Evolutionary conservation across 768 basidiomycete genomes (phyloP).

Genomic region (Collybia sp.): DNA sequence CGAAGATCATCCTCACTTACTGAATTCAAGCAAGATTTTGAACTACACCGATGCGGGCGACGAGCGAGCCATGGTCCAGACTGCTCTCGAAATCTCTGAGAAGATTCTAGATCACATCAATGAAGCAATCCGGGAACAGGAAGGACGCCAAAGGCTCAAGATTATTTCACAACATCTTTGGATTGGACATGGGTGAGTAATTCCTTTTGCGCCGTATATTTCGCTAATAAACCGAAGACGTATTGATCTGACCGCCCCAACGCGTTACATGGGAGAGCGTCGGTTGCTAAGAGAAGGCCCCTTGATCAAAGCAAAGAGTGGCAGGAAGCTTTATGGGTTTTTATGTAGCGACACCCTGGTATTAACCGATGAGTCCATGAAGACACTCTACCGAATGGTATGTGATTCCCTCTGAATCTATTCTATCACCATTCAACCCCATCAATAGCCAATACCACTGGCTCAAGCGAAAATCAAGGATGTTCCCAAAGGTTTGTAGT

Average conservation of each 20-base stretch:
- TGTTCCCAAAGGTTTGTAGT: constrained; percentile 40
- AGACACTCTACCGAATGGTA: constrained; percentile 81
- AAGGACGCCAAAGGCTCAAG: constrained; percentile 55
- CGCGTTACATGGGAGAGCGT: constrained; percentile 78
- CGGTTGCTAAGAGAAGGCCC: constrained; percentile 70
- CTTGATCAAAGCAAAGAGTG: constrained; percentile 79
- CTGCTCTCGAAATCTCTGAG: constrained; percentile 63
- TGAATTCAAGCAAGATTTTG: constrained; percentile 47
- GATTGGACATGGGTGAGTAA: constrained; percentile 72
- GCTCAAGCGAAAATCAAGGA: constrained; percentile 59
- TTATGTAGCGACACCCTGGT: constrained; percentile 90
- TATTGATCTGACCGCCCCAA: constrained; percentile 88
- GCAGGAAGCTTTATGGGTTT: constrained; percentile 69
- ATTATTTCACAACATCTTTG: constrained; percentile 76
- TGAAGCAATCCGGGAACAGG: constrained; percentile 74
- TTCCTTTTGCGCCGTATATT: background rate
- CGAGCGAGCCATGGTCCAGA: constrained; percentile 52
- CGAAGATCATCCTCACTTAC: background rate
- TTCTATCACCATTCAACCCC: no score
- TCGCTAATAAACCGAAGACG: constrained; percentile 28
- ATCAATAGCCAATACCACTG: constrained; percentile 65
- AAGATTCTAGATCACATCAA: constrained; percentile 75
- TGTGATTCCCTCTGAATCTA: constrained; percentile 16
- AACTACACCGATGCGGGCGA: constrained; percentile 70
- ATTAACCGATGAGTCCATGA: constrained; percentile 68